Percentiles rank a stretch among this genome's conserved stretches.
phyloP scores from a whole-genome alignment of 192 early-diverging fungal species.

The Lobulomyces angularis region DNA sequence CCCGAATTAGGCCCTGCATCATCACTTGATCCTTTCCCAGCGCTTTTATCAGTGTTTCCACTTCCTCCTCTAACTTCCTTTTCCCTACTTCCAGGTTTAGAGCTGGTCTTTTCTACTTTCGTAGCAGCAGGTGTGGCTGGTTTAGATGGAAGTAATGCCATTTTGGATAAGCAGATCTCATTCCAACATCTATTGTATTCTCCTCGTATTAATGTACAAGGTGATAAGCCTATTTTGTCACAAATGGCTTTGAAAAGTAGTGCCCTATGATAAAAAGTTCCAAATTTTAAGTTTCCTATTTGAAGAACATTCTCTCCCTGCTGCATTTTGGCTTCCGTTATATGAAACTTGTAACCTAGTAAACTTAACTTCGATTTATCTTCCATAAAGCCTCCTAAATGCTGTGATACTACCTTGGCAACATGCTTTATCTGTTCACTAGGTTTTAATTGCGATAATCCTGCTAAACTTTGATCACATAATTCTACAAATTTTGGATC shows the following conservation, averaged over 20 bases:
- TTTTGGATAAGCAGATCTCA: too few species aligned
- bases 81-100: conserved; percentile 10
- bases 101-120: neutral
- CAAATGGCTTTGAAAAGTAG: conserved; percentile 41
- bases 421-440: conserved; percentile 26
- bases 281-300: conserved; percentile 24
- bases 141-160: conserved; percentile 20
- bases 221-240: conserved; percentile 28
- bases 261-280: conserved; percentile 45
- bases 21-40: conserved; percentile 1
- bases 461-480: neutral
- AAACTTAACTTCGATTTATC: neutral
- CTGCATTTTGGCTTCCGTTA: conserved; percentile 37
- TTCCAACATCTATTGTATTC: conserved; percentile 43
- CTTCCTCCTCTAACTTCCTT: neutral
- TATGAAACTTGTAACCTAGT: conserved; percentile 33
- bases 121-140: conserved; percentile 9
- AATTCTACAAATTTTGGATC: conserved; percentile 20
- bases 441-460: conserved; percentile 5
- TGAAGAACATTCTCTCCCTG: conserved; percentile 27
- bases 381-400: conserved; percentile 34
- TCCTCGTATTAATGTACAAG: conserved; percentile 28
- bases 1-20: conserved; percentile 4
- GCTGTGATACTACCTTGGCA: conserved; percentile 23
- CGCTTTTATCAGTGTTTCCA: conserved; percentile 1